phyloP scores from a whole-genome alignment of 2,329 filamentous ascomycete genomes.

The Aspergillus spinulosporus region DNA sequence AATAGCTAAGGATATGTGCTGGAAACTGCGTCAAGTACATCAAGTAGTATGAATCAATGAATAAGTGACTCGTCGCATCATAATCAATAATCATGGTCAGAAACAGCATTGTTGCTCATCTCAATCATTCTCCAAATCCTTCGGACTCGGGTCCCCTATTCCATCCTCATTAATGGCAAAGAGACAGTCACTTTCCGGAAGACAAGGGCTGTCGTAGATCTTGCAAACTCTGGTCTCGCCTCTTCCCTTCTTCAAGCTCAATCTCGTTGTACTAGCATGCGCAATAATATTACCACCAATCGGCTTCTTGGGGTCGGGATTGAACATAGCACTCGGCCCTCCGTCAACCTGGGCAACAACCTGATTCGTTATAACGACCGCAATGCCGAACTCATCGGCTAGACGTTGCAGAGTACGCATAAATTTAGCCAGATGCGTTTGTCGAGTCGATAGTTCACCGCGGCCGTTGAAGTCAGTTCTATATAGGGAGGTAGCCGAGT shows the following conservation, averaged over 20 bases:
- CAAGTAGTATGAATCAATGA: slow-evolving; percentile 23
- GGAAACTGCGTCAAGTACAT: slow-evolving; percentile 8
- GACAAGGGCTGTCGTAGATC: slow-evolving; percentile 96
- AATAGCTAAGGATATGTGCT: slow-evolving; percentile 11
- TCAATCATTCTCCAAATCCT: slow-evolving; percentile 85
- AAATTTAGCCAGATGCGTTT: slow-evolving; percentile 57
- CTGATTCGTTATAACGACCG: slow-evolving; percentile 97
- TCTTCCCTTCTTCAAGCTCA: slow-evolving; percentile 93
- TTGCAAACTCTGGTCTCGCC: slow-evolving; percentile 97
- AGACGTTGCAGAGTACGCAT: slow-evolving; percentile 51
- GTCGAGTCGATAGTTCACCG: slow-evolving; percentile 90
- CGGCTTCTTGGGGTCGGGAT: slow-evolving; percentile 97
- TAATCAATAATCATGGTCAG: slow-evolving; percentile 13
- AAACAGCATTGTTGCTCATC: background rate
- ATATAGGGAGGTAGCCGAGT: slow-evolving; percentile 93
- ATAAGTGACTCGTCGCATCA: slow-evolving; percentile 21
- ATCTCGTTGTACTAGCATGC: slow-evolving; percentile 89
- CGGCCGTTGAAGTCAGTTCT: slow-evolving; percentile 96
- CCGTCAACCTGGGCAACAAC: slow-evolving; percentile 98
- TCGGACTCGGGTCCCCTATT: slow-evolving; percentile 91
- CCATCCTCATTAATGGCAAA: slow-evolving; percentile 98
- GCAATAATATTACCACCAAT: slow-evolving; percentile 99
- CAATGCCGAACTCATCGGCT: slow-evolving; percentile 83
- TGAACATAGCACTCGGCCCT: slow-evolving; percentile 96
- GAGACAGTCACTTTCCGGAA: slow-evolving; percentile 93